These are phyloP conservation scores for Cyclotella baltica DNA, from an alignment of 108 stramenopile species.

Conservation along the genomic window DNA sequence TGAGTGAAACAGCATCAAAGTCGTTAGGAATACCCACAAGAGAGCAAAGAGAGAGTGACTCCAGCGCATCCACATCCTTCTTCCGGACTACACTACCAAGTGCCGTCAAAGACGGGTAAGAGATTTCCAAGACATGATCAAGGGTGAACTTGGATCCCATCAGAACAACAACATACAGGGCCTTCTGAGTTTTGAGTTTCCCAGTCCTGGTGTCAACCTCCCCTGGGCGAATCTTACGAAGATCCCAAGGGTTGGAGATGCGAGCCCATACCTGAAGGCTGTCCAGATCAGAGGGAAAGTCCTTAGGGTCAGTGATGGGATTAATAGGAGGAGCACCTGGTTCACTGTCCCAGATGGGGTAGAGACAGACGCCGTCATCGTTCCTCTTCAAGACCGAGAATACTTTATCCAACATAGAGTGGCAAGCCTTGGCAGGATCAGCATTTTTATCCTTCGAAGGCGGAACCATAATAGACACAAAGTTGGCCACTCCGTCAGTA, in stretches of 20 bases:
- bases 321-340: background rate
- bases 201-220: background rate
- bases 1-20: background rate
- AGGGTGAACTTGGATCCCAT: background rate
- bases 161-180: background rate
- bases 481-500: conserved; percentile 12
- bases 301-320: background rate
- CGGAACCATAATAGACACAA: background rate
- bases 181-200: background rate
- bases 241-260: conserved; percentile 3
- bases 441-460: background rate
- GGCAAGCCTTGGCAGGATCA: background rate
- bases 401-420: background rate
- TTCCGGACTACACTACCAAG: background rate
- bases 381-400: background rate
- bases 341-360: conserved; percentile 2
- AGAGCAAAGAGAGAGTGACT: background rate
- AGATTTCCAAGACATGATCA: background rate
- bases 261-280: background rate
- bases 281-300: background rate
- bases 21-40: background rate
- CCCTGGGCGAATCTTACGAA: background rate
- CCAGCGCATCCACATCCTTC: conserved; percentile 3
- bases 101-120: conserved; percentile 3
- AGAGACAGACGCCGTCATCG: background rate